Conservation (phyloP, 1,284 basidiomycete genomes). For the Ganoderma leucocontextum region DNA sequence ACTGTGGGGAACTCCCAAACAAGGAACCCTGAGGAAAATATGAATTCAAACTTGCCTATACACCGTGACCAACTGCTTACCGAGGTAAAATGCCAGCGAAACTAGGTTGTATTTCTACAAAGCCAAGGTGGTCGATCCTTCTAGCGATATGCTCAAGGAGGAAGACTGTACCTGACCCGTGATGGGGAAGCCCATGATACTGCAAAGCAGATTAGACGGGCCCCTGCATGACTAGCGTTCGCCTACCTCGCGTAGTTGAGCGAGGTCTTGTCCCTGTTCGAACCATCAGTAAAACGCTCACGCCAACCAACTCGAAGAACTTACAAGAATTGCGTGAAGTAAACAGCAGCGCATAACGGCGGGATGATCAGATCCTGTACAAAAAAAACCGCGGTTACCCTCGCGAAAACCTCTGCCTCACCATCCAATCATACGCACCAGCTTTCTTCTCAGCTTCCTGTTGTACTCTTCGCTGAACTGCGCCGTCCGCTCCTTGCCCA, state of each 20-base stretch:
- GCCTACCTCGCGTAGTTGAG: constrained; percentile 69
- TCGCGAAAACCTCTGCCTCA: neutral
- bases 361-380: constrained; percentile 64
- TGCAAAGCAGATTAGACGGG: constrained; percentile 32
- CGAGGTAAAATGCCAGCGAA: constrained; percentile 72
- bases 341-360: constrained; percentile 69
- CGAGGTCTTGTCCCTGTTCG: constrained; percentile 68
- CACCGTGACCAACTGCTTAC: constrained; percentile 40
- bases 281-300: constrained; percentile 6
- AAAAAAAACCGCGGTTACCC: neutral
- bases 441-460: constrained; percentile 60
- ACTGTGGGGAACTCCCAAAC: constrained; percentile 73
- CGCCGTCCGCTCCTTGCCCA: constrained; percentile 57
- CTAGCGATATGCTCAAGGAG: neutral
- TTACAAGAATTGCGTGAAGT: constrained; percentile 72
- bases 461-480: constrained; percentile 72
- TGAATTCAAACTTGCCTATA: neutral
- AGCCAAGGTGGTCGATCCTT: neutral
- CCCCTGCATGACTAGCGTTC: neutral
- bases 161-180: constrained; percentile 55
- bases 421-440: constrained; percentile 49
- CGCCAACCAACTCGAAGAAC: constrained; percentile 23
- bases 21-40: constrained; percentile 54
- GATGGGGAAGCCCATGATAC: constrained; percentile 74
- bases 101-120: constrained; percentile 68